Evolutionary conservation across 805 yeast genomes (phyloP).

Genomic region (Kregervanrija pseudodelftensis): DNA sequence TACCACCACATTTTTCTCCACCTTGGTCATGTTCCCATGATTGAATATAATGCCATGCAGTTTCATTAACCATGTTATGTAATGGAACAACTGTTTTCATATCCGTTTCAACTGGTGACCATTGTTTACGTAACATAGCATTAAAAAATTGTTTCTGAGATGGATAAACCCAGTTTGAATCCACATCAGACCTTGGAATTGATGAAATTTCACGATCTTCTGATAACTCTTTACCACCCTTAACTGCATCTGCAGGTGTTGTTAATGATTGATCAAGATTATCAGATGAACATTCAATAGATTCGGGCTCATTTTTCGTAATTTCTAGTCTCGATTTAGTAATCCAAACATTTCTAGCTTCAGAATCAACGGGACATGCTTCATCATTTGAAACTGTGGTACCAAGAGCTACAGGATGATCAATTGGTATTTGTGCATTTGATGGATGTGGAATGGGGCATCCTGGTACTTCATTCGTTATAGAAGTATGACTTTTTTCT

Average conservation of each 20-base stretch:
- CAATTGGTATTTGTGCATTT: constrained; percentile 13
- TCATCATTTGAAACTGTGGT: neutral
- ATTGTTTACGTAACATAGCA: constrained; percentile 87
- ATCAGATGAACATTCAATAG: constrained; percentile 45
- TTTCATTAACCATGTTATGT: constrained; percentile 88
- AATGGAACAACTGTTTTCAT: constrained; percentile 91
- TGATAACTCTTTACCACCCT: constrained; percentile 42
- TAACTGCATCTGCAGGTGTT: constrained; percentile 21
- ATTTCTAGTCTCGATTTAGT: neutral
- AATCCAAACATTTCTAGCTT: constrained; percentile 32
- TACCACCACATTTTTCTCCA: constrained; percentile 71
- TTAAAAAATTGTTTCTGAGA: constrained; percentile 91
- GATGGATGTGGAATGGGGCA: constrained; percentile 10
- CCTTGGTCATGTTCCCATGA: constrained; percentile 69
- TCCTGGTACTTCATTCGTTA: neutral
- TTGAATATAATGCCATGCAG: constrained; percentile 81
- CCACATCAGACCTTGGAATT: constrained; percentile 70
- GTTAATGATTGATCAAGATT: constrained; percentile 24
- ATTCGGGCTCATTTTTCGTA: constrained; percentile 17
- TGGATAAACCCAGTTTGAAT: constrained; percentile 86
- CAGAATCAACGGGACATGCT: constrained; percentile 34
- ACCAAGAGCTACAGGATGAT: constrained; percentile 15
- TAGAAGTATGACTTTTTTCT: neutral
- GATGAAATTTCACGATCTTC: constrained; percentile 72
- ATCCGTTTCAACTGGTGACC: constrained; percentile 75